Evolutionary conservation across 2,329 filamentous ascomycete species (phyloP).

Genomic region (Phyllosticta paracitricarpa): DNA sequence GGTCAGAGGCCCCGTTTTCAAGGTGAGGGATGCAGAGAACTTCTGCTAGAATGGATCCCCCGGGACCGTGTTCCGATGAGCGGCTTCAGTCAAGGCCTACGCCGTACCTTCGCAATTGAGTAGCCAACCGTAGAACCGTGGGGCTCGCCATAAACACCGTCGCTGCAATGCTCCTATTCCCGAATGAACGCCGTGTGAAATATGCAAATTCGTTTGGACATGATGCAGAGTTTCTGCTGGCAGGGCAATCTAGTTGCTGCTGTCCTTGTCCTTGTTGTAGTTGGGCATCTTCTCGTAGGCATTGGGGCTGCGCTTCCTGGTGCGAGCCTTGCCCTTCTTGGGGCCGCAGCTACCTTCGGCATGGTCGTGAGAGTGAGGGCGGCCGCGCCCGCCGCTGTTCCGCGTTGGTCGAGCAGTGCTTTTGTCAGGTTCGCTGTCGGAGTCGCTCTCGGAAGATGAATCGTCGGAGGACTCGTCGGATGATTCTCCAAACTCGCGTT

Average conservation of each 20-base stretch:
- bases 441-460: constrained; percentile 42
- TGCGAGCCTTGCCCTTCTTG: constrained; percentile 27
- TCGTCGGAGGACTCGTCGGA: constrained; percentile 63
- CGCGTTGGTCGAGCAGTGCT: constrained; percentile 34
- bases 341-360: constrained; percentile 27
- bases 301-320: constrained; percentile 60
- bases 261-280: constrained; percentile 7
- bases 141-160: constrained; percentile 4
- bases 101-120: not conserved
- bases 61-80: not conserved
- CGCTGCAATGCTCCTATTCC: constrained; percentile 5
- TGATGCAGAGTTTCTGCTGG: not conserved
- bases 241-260: not conserved
- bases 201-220: constrained; percentile 7
- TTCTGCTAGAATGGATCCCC: not conserved
- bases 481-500: constrained; percentile 54
- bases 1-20: not conserved
- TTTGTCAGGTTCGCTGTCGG: constrained; percentile 46
- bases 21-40: not conserved
- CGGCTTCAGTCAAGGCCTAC: not conserved
- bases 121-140: not conserved
- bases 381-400: constrained; percentile 18
- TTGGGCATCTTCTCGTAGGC: constrained; percentile 71
- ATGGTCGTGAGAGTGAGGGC: constrained; percentile 16
- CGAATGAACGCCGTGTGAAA: constrained; percentile 2